phyloP scores from a whole-genome alignment of 148 eudicot species.

The Simmondsia chinensis region DNA sequence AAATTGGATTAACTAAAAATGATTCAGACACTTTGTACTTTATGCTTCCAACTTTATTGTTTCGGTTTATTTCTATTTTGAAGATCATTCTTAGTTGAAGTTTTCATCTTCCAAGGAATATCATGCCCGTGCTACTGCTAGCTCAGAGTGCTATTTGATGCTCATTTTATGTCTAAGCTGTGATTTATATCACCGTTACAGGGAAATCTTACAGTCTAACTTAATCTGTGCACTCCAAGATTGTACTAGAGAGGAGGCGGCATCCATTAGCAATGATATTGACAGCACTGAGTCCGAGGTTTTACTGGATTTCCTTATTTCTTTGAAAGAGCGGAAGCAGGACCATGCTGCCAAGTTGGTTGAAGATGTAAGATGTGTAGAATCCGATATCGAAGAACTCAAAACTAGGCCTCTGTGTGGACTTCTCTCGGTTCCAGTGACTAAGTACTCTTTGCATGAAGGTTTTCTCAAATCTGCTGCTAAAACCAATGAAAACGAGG shows the following conservation, averaged over 20 bases:
- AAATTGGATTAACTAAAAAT: too few relatives aligned
- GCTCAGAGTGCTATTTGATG: too few relatives aligned
- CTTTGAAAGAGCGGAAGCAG: conserved; percentile 47
- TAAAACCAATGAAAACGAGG: conserved; percentile 20
- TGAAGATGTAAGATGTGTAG: conserved; percentile 50
- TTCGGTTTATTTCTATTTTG: too few relatives aligned
- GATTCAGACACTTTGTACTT: too few relatives aligned
- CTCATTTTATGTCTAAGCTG: not conserved
- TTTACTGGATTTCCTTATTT: conserved; percentile 42
- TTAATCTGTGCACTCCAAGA: conserved; percentile 37
- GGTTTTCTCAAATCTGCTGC: conserved; percentile 16
- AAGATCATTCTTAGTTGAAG: too few relatives aligned
- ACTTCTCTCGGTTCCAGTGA: conserved; percentile 17
- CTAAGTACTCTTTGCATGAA: conserved; percentile 11
- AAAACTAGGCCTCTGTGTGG: conserved; percentile 24
- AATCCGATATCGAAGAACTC: conserved; percentile 66
- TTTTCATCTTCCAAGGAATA: too few relatives aligned
- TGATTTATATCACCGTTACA: conserved; percentile 15
- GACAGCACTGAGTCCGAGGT: conserved; percentile 52
- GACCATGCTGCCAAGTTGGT: conserved; percentile 39
- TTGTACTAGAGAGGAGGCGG: conserved; percentile 6
- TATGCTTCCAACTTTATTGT: too few relatives aligned
- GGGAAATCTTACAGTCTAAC: conserved; percentile 63
- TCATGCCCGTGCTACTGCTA: too few relatives aligned
- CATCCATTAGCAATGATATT: conserved; percentile 17